These are phyloP conservation scores for Leishmania gerbilli DNA, from an alignment of 208 protist genomes.

Conservation along the genomic window DNA sequence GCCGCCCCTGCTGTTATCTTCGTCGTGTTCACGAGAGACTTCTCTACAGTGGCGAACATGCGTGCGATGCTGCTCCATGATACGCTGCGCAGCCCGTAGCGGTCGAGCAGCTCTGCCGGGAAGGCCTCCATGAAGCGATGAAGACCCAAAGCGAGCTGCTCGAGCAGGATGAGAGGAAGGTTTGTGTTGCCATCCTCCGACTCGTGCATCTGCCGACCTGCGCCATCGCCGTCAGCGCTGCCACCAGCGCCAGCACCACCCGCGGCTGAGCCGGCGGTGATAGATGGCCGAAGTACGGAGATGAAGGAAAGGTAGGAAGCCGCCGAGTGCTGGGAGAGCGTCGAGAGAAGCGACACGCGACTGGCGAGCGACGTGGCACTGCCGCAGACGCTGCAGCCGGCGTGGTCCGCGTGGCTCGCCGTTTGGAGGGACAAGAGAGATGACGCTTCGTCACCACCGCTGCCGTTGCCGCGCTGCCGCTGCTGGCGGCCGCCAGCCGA, in stretches of 20 bases:
- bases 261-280: not conserved
- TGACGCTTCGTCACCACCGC: slow-evolving; percentile 3
- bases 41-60: slow-evolving; percentile 60
- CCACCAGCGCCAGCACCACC: slow-evolving; percentile 7
- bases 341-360: slow-evolving; percentile 83
- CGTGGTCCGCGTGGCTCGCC: slow-evolving; percentile 9
- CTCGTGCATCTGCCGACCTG: slow-evolving; percentile 55
- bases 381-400: slow-evolving; percentile 11
- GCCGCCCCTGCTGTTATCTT: not conserved
- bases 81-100: slow-evolving; percentile 57
- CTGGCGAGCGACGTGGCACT: slow-evolving; percentile 58
- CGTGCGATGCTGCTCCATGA: slow-evolving; percentile 72
- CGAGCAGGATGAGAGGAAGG: slow-evolving; percentile 85
- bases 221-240: slow-evolving; percentile 3
- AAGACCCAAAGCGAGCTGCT: slow-evolving; percentile 73
- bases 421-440: slow-evolving; percentile 30
- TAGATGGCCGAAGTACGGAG: slow-evolving; percentile 69
- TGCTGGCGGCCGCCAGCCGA: not conserved
- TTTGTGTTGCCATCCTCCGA: slow-evolving; percentile 89
- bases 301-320: slow-evolving; percentile 82
- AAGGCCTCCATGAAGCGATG: slow-evolving; percentile 58
- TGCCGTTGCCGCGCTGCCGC: not conserved
- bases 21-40: slow-evolving; percentile 27
- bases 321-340: slow-evolving; percentile 68
- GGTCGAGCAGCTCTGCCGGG: slow-evolving; percentile 42